These are phyloP conservation scores for Nyssa sinensis DNA, from an alignment of 148 eudicot genomes.

Conservation along the genomic window DNA sequence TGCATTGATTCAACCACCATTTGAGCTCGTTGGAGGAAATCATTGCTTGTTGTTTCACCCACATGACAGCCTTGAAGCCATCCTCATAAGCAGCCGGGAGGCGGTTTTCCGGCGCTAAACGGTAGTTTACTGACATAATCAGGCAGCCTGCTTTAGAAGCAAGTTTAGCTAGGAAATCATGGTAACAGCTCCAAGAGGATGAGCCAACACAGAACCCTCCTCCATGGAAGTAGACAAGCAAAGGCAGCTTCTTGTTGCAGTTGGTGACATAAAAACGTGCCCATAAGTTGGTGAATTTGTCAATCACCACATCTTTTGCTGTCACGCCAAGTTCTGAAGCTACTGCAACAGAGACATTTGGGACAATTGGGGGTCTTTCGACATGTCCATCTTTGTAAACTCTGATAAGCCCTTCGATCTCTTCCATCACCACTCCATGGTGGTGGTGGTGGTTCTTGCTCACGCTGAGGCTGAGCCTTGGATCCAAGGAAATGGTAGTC, in stretches of 20 bases:
- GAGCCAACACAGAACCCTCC: constrained; percentile 94
- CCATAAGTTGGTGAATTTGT: constrained; percentile 46
- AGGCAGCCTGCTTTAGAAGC: constrained; percentile 48
- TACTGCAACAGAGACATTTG: constrained; percentile 33
- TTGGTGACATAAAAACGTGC: constrained; percentile 53
- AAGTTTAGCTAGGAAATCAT: constrained; percentile 58
- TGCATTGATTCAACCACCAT: constrained; percentile 45
- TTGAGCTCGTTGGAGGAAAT: constrained; percentile 18
- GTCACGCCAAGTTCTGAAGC: constrained; percentile 36
- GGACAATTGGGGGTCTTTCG: constrained; percentile 46
- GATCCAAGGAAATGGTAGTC: constrained; percentile 14
- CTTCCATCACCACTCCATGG: constrained; percentile 31
- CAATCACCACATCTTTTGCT: constrained; percentile 38
- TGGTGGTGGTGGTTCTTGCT: constrained; percentile 6
- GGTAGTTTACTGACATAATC: constrained; percentile 63
- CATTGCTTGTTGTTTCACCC: constrained; percentile 45
- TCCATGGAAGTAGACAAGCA: constrained; percentile 76
- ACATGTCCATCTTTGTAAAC: constrained; percentile 47
- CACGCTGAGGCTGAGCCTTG: background rate
- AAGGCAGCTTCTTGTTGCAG: constrained; percentile 31
- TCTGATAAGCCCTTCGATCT: constrained; percentile 53
- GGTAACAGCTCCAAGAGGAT: constrained; percentile 81
- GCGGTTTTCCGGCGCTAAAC: constrained; percentile 77
- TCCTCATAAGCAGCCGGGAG: constrained; percentile 84
- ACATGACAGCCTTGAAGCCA: constrained; percentile 48